Evolutionary conservation across 2,329 filamentous ascomycete species (phyloP), one percentile per base, ranked within the genome.

Genomic region (Arthrinium puccinioides): DNA sequence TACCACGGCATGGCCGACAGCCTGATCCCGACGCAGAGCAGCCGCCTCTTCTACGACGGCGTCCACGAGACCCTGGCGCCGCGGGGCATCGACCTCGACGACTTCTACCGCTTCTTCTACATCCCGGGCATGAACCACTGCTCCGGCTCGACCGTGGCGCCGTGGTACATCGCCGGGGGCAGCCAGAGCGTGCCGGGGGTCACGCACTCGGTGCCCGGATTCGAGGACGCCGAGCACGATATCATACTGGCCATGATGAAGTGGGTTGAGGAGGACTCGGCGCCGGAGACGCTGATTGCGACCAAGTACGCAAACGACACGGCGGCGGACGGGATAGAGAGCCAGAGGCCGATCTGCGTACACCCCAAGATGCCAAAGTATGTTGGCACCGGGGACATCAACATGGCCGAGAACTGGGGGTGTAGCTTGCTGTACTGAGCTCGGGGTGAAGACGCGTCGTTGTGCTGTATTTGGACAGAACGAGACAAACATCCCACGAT

Each of bases 81-180:
- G 1, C 40, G 53, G 25, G 49, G 46, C 5, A 37, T 50, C 18
- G 33, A 49, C 18, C 61, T 66, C 30, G 68, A 65, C 7, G 64
- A 69, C 16, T 67, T 69, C 51, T 77, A 70, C 54, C 49, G 57
- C 14, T 63, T 69, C 44, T 72, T 72, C 52, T 52, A 59, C 6
- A 57, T 72, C n/a, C 66, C 67, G 3, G 69, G 69, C 2, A 71
- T 72, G 66, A 53, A 51, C 11, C 69, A 73, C 48, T 74, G 70
- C 44, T 36, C 43, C 33, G 31, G 53, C 42, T 39, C 52, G 25
- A 25, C 36, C 6, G 45, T 50, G 14, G 57, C 57, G 2, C 59
- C 59, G 3, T 62, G 52, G 55, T 56, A 57, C 40, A 50, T 60
- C 36, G 54, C 44, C 16, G 53, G 40, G 3, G 50, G 52, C 4